Conservation (phyloP, 1,139 yeast genomes). For the Geotrichum klebahnii region DNA sequence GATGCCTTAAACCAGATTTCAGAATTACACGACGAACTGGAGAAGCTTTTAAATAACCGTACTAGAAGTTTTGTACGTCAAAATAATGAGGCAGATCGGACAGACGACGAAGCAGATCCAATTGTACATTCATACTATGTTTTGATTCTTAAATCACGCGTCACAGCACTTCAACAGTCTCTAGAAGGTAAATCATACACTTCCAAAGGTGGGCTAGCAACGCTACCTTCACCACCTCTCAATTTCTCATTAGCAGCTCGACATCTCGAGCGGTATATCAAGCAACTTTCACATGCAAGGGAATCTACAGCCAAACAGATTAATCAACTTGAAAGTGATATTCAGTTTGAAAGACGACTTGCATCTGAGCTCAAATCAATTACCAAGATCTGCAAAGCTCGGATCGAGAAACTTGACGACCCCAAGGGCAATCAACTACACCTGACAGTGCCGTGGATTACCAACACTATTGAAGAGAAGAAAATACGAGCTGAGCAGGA, state of each 20-base stretch:
- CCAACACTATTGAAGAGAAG: neutral
- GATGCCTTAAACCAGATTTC: too few species aligned
- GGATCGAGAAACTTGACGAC: neutral
- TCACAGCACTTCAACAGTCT: slow-evolving; percentile 1
- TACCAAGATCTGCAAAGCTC: neutral
- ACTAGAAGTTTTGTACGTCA: too few species aligned
- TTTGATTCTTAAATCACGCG: neutral
- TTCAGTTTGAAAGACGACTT: slow-evolving; percentile 1
- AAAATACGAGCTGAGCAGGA: neutral
- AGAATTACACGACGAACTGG: neutral
- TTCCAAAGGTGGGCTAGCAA: slow-evolving; percentile 3
- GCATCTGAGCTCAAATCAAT: neutral
- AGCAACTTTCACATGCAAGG: neutral
- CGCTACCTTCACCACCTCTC: neutral
- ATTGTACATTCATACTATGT: neutral
- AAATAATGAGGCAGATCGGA: too few species aligned
- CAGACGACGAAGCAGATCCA: too few species aligned
- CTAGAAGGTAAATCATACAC: slow-evolving; percentile 1
- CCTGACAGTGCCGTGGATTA: neutral
- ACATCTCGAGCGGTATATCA: slow-evolving; percentile 1
- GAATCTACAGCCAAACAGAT: neutral
- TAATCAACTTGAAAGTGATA: neutral
- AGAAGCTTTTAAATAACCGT: neutral
- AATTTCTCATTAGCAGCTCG: slow-evolving; percentile 3
- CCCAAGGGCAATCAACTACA: neutral